Conservation (phyloP, 2,329 filamentous ascomycete species). For the Ophiostoma ips region DNA sequence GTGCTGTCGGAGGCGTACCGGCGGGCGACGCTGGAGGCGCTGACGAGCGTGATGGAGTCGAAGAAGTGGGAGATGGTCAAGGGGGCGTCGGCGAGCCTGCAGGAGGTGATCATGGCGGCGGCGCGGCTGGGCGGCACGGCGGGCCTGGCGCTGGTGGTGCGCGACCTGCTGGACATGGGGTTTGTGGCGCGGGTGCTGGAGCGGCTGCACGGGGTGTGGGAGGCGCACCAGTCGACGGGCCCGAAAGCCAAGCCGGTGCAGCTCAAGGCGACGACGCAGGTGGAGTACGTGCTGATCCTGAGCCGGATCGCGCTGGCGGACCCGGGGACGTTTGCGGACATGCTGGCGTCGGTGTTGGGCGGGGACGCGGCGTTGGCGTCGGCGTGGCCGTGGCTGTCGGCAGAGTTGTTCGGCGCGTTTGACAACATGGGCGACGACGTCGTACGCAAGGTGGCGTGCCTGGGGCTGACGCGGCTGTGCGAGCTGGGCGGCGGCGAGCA, state of each 20-base stretch:
- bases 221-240: conserved; percentile 68
- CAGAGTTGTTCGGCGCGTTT: conserved; percentile 55
- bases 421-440: conserved; percentile 52
- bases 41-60: conserved; percentile 35
- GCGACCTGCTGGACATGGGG: conserved; percentile 49
- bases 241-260: conserved; percentile 50
- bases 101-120: conserved; percentile 50
- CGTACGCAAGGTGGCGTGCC: conserved; percentile 55
- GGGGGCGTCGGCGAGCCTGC: conserved; percentile 45
- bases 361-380: conserved; percentile 14
- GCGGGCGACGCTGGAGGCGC: conserved; percentile 33
- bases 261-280: conserved; percentile 62
- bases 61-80: conserved; percentile 44
- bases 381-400: conserved; percentile 45
- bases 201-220: conserved; percentile 52
- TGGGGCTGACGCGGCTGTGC: conserved; percentile 58
- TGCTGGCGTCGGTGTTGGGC: conserved; percentile 30
- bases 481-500: conserved; percentile 30
- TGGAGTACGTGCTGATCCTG: conserved; percentile 74
- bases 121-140: conserved; percentile 45
- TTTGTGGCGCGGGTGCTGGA: conserved; percentile 51
- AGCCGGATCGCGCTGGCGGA: conserved; percentile 64
- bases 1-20: conserved; percentile 38
- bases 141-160: conserved; percentile 48
- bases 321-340: conserved; percentile 50